Conservation (phyloP, 2,329 filamentous ascomycete species). For the Magnaporthiopsis rhizophila region DNA sequence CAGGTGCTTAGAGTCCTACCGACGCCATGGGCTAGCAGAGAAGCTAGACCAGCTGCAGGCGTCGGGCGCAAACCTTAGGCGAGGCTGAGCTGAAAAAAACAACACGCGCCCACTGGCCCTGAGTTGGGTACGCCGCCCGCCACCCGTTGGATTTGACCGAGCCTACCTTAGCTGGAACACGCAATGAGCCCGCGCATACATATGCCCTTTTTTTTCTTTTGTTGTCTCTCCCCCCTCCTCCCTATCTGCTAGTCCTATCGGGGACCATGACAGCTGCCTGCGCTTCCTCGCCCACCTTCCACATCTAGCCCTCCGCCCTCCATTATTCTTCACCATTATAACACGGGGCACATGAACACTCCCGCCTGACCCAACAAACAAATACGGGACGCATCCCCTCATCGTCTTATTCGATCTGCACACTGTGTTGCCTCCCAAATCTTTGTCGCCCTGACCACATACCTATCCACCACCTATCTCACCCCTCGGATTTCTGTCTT, state of each 20-base stretch:
- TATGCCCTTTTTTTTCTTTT: neutral
- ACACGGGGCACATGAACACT: neutral
- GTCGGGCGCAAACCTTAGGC: constrained; percentile 2
- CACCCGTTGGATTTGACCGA: neutral
- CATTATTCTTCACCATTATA: neutral
- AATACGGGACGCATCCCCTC: neutral
- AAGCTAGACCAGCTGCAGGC: neutral
- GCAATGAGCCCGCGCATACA: neutral
- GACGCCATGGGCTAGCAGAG: neutral
- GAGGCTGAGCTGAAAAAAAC: constrained; percentile 1
- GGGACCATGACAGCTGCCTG: neutral
- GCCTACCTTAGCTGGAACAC: neutral
- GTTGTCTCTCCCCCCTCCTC: neutral
- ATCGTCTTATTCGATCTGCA: neutral
- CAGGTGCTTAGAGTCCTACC: neutral
- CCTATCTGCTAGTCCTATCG: neutral
- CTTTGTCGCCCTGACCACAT: too few species aligned
- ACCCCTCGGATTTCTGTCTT: neutral
- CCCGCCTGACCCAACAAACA: neutral
- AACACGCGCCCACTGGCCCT: neutral
- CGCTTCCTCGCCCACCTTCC: neutral
- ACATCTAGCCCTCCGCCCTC: neutral
- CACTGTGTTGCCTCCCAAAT: neutral
- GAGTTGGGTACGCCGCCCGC: neutral
- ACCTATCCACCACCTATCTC: neutral